Base-by-base conservation (phyloP, 495 filamentous ascomycete species). In the Xylaria telfairii region DNA sequence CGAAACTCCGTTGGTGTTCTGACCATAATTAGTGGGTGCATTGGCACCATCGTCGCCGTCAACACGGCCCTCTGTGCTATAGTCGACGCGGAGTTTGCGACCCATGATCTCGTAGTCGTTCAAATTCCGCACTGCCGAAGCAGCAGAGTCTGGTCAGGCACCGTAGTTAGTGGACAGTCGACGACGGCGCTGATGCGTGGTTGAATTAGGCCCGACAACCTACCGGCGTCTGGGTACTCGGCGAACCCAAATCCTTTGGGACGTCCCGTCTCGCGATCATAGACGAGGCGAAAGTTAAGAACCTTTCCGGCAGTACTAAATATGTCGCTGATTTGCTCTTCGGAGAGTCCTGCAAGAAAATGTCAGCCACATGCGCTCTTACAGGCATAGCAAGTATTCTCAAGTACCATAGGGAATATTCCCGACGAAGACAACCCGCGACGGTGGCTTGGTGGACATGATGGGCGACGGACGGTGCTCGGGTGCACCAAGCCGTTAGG, bases 241-340 rank as follows among this genome's bases (percentile, higher is more conserved):
- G 93, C 93, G 75, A 99, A 99, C 28, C 96, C 96, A 76, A 97
- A 99, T 15, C 96, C 96, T 79, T 98, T 98, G 0, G 96, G 96
- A 53, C 92, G 89, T 4, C 96, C 96, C 0, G 95, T 98, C 73
- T 98, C 95, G 10, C 92, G 91, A 81, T 99, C 97, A 83, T 97
- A 96, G 73, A 98, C 94, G 17, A 99, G 85, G 41, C 96, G 90
- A 80, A 99, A 98, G 75, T 91, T 94, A n/a, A 95, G 81, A 0
- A 98, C 95, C 65, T 92, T 91, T 15, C 96, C 96, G 57, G 92
- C 94, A 39, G 89, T 89, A 75, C 90, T 92, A 80, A 98, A 95
- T 68, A 96, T 95, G 69, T 97, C 91, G 71, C 89, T 91, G 71
- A 99, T 96, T 77, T 96, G 92, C 76, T 98, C 95, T 83, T 99